These are phyloP conservation scores for Populus hybrid DNA, from an alignment of 441 rosid species.

Conservation along the genomic window DNA sequence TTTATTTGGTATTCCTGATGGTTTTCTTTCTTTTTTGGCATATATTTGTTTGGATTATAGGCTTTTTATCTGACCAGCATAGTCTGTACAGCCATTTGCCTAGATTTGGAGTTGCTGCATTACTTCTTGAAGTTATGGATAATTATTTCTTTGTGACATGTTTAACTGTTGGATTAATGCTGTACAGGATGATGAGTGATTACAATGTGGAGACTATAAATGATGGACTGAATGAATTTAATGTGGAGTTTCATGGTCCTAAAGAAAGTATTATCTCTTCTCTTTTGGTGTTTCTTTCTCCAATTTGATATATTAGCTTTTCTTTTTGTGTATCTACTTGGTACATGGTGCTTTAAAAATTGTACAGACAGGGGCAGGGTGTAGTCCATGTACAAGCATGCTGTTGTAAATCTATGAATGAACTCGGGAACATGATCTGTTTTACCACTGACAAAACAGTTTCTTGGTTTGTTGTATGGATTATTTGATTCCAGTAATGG, in stretches of 20 bases:
- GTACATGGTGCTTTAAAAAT: background rate
- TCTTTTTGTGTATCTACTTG: background rate
- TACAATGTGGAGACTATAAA: conserved; percentile 71
- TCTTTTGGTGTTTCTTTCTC: conserved; percentile 3
- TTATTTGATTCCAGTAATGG: background rate
- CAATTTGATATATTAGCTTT: conserved; percentile 4
- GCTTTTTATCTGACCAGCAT: background rate
- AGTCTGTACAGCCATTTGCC: background rate
- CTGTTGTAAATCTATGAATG: background rate
- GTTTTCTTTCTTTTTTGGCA: background rate
- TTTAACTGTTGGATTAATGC: conserved; percentile 12
- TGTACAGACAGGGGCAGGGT: background rate
- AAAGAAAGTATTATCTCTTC: conserved; percentile 56
- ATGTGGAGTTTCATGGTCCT: conserved; percentile 72
- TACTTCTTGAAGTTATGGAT: conserved; percentile 8
- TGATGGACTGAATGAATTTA: conserved; percentile 69
- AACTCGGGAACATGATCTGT: background rate
- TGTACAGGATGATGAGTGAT: conserved; percentile 77
- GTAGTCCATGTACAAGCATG: background rate
- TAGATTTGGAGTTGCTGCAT: background rate
- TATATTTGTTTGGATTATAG: background rate
- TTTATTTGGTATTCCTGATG: background rate
- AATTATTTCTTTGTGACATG: background rate
- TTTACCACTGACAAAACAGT: background rate
- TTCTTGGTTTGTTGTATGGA: background rate